Evolutionary conservation across 1,284 basidiomycete genomes (phyloP), one percentile per base, ranked within the genome.

Genomic region (Fomes fomentarius): DNA sequence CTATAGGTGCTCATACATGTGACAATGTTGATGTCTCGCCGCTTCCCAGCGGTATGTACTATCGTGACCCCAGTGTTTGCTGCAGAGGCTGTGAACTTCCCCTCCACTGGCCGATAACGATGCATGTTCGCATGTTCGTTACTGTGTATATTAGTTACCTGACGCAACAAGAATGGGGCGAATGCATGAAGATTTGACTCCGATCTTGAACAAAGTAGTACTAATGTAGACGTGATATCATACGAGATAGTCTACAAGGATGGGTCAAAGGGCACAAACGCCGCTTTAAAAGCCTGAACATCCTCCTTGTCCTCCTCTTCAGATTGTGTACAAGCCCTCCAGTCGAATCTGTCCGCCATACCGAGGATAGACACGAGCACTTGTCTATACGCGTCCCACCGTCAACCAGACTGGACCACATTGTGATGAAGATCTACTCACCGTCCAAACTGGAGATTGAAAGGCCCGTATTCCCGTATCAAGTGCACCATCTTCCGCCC

Each of bases 371-470:
- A 76, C 2, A 89, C 90, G 38, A 97, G 68, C 5, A 92, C 90
- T 70, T 89, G 85, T 70, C 94, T 96, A 21, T 50, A 44, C 28
- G 34, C 40, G 10, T 50, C 39, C n/a, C n/a, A 52, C 40, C 38
- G 38, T 22, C 58, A 51, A 47, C 40, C 11, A 39, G 49, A 41
- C 25, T 60, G 52, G n/a, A 37, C 47, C 35, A 31, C 40, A 15
- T 30, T 25, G 45, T 19, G 41, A 39, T 24, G 21, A 24, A 25
- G 57, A n/a, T 11, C 39, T 34, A 70, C 86, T 66, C 64, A 95
- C 94, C 95, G 84, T 53, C 94, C 95, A 72, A 97, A 98, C 69
- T 97, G 94, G 47, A 98, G 76, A 61, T 88, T 88, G 66, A 98
- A 98, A 44, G 88, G 87, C 35, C 82, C 76, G 43, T 87, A 81